Evolutionary conservation across 179 eudicot genomes (phyloP).

Genomic region (Patellifolia procumbens): DNA sequence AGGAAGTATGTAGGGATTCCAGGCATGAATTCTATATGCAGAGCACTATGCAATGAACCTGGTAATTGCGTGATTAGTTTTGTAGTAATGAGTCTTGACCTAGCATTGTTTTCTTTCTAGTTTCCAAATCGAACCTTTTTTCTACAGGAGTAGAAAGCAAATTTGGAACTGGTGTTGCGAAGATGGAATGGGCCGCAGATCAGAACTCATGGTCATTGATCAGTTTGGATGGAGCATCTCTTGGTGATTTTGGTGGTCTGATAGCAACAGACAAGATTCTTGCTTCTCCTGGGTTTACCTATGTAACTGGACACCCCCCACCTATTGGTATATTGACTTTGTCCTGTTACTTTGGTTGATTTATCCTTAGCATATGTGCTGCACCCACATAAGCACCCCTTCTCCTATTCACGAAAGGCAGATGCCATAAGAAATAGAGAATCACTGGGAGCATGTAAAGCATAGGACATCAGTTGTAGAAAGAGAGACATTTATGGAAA

Average conservation of each 20-base stretch:
- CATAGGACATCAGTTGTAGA: too few species aligned
- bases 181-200: constrained; percentile 65
- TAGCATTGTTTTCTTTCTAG: constrained; percentile 17
- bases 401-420: too few species aligned
- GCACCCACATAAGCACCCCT: too few species aligned
- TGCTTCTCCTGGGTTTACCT: constrained; percentile 55
- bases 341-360: constrained; percentile 3
- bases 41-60: constrained; percentile 66
- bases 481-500: too few species aligned
- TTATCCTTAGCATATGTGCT: not conserved
- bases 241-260: constrained; percentile 75
- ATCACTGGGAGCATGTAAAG: too few species aligned
- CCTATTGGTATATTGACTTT: constrained; percentile 53
- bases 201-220: constrained; percentile 66
- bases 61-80: constrained; percentile 43
- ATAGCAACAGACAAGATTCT: constrained; percentile 85
- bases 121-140: not conserved
- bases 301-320: constrained; percentile 68
- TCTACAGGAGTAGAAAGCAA: constrained; percentile 62
- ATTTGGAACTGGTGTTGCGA: constrained; percentile 76
- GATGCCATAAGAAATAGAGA: too few species aligned
- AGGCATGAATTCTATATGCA: constrained; percentile 94
- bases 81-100: not conserved
- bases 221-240: constrained; percentile 61
- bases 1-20: constrained; percentile 89